Evolutionary conservation across 306 rosid species (phyloP), one percentile per base, ranked within the genome.

Genomic region (Malus sylvestris): DNA sequence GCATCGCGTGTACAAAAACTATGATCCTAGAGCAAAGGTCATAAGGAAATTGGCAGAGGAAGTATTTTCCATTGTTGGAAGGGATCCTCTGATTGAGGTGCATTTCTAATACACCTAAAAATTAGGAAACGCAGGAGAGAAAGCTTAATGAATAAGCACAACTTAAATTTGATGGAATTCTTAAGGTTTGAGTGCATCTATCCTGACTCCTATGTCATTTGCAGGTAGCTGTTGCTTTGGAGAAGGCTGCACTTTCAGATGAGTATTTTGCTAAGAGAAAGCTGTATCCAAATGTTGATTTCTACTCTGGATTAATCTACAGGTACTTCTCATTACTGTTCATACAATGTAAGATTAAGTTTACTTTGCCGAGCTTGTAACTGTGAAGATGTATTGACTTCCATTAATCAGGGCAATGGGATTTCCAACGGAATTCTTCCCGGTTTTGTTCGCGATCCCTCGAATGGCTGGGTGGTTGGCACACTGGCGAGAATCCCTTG

Each of bases 381-480:
- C 45, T 22, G 30, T 38, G 18, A 13, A 79, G 35, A 18, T 49
- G 51, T 60, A 71, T 27, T 53, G 23, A 70, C 14, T 64, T 73
- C 42, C 20, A 15, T 9, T 49, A n/a, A 82, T 80, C 89, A 91
- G 97, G 92, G 98, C 98, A 52, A 91, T 89, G 93, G 98, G 97
- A 72, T 93, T 93, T 84, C 97, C 95, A 20, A 87, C 93, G 0
- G 97, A 93, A 67, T 93, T 80, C 88, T 91, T 93, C 89, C 86
- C 97, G 1, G 88, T 91, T 76, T 85, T 91, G 74, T 93, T 93
- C 68, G 98, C 97, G 49, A 89, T 93, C 87, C 97, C 98, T 70
- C 85, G 96, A 77, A 93, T 93, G 98, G 97, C 97, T 81, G 98
- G 98, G 27, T 93, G 91, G 82, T 89, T 93, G 75, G 85, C 98